These are phyloP conservation scores for Suillus plorans DNA, from an alignment of 768 basidiomycete genomes.

Conservation along the genomic window DNA sequence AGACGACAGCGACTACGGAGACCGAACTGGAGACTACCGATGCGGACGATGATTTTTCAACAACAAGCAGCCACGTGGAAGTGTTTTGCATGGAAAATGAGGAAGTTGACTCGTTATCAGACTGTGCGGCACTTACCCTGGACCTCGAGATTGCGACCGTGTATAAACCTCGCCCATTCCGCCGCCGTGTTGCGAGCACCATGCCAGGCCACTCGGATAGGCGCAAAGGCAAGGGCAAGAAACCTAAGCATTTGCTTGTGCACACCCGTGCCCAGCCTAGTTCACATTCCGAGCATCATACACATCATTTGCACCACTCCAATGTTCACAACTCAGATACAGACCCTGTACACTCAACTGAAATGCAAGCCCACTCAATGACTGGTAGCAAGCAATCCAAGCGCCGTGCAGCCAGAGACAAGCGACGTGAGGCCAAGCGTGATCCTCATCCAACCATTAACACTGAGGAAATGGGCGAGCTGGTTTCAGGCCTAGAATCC, in stretches of 20 bases:
- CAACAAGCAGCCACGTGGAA: conserved; percentile 23
- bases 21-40: conserved; percentile 38
- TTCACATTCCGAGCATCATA: conserved; percentile 1
- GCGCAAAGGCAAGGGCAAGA: conserved; percentile 27
- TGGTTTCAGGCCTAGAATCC: conserved; percentile 33
- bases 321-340: background rate
- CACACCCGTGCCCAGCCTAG: conserved; percentile 23
- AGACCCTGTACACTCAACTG: background rate
- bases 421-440: conserved; percentile 47
- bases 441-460: conserved; percentile 14
- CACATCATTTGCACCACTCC: conserved; percentile 1
- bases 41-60: conserved; percentile 27
- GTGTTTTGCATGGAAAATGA: conserved; percentile 52
- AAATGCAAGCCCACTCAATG: conserved; percentile 4
- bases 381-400: conserved; percentile 25
- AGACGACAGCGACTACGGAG: conserved; percentile 38
- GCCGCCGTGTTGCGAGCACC: conserved; percentile 39
- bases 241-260: conserved; percentile 27
- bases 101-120: conserved; percentile 32
- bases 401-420: conserved; percentile 50
- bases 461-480: conserved; percentile 8
- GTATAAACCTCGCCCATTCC: conserved; percentile 70
- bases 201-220: conserved; percentile 10
- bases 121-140: conserved; percentile 38
- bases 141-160: conserved; percentile 71